Evolutionary conservation across 352 stramenopile species (phyloP).

Genomic region (Globisporangium nodosum): DNA sequence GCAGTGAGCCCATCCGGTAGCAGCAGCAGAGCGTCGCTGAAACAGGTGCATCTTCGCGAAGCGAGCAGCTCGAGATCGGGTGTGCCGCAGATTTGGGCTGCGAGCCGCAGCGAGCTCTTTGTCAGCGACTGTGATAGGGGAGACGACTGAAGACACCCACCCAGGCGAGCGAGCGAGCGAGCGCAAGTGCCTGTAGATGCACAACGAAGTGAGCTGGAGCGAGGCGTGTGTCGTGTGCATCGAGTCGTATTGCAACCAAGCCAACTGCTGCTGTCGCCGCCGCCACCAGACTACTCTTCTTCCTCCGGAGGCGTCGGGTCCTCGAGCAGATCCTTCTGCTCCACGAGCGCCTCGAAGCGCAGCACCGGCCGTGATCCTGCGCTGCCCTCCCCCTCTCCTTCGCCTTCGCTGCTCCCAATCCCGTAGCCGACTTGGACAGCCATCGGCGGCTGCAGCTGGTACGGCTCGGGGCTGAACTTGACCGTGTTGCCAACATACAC

Average conservation of each 20-base stretch:
- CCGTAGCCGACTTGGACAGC: conserved; percentile 47
- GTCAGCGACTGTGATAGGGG: neutral
- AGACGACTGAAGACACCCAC: neutral
- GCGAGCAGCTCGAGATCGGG: neutral
- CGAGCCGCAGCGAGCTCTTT: conserved; percentile 34
- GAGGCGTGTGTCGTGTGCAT: neutral
- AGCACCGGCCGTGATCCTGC: conserved; percentile 24
- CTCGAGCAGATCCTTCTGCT: conserved; percentile 75
- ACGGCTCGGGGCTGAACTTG: conserved; percentile 61
- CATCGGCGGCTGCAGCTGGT: conserved; percentile 47
- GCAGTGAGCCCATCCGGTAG: conserved; percentile 10
- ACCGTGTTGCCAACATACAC: conserved; percentile 86
- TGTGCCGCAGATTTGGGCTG: conserved; percentile 31
- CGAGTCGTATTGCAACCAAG: too few species aligned
- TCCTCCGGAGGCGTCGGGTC: conserved; percentile 64
- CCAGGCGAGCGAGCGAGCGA: neutral
- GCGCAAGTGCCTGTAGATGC: neutral
- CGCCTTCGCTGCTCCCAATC: conserved; percentile 30
- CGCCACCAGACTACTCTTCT: conserved; percentile 23
- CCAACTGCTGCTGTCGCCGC: neutral
- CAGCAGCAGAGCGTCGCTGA: conserved; percentile 11
- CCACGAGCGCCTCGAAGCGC: conserved; percentile 48
- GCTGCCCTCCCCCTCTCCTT: conserved; percentile 22
- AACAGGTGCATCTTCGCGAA: conserved; percentile 31
- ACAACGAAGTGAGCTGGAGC: neutral